Conservation (phyloP, 2,329 filamentous ascomycete species). For the Aspergillus versicolor region DNA sequence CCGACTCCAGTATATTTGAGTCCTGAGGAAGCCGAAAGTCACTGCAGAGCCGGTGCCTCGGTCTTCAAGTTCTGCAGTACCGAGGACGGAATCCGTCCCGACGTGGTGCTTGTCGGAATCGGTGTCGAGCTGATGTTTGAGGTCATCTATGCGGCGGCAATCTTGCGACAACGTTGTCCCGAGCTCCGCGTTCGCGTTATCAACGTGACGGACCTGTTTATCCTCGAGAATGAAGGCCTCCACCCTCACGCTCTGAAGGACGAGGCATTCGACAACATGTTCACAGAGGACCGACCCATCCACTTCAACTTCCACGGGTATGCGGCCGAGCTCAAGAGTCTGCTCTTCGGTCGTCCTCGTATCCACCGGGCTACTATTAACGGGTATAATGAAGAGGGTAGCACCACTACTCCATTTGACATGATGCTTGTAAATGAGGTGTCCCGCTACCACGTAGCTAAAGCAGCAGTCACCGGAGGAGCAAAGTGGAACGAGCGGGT, state of each 20-base stretch:
- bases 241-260: conserved; percentile 60
- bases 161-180: conserved; percentile 53
- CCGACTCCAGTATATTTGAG: conserved; percentile 62
- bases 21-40: conserved; percentile 58
- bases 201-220: conserved; percentile 67
- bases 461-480: conserved; percentile 53
- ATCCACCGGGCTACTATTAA: conserved; percentile 56
- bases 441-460: conserved; percentile 60
- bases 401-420: conserved; percentile 67
- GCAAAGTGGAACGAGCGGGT: conserved; percentile 51
- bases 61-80: conserved; percentile 64
- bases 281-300: conserved; percentile 56
- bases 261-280: conserved; percentile 55
- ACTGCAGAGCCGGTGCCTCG: conserved; percentile 60
- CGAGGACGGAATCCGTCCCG: conserved; percentile 55
- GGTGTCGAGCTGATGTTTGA: conserved; percentile 67
- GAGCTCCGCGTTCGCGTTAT: conserved; percentile 59
- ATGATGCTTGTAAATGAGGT: conserved; percentile 67
- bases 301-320: conserved; percentile 71
- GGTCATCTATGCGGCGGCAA: conserved; percentile 59
- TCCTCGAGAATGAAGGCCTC: conserved; percentile 53
- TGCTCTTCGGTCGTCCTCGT: conserved; percentile 59
- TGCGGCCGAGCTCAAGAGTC: conserved; percentile 57
- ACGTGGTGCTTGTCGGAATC: conserved; percentile 64
- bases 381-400: conserved; percentile 65